Percentiles rank a stretch among this genome's conserved stretches.
These are phyloP conservation scores for Entoloma clypeatum DNA, from an alignment of 1,284 basidiomycete genomes.

Conservation along the genomic window DNA sequence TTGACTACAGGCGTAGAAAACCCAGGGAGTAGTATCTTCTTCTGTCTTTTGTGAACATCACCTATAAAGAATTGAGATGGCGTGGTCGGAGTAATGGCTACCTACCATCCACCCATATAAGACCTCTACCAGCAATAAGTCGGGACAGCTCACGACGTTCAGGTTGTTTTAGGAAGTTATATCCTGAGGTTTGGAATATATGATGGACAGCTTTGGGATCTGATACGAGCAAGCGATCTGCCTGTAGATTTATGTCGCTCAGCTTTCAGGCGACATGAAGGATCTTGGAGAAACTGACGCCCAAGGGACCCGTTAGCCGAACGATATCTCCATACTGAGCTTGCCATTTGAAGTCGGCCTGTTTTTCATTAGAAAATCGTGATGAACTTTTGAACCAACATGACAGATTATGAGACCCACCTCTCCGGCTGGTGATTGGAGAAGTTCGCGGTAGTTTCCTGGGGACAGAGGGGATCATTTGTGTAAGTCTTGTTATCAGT, in stretches of 20 bases:
- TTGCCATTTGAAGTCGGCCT: slow-evolving; percentile 38
- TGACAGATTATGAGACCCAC: slow-evolving; percentile 16
- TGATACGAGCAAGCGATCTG: slow-evolving; percentile 37
- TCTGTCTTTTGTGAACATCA: slow-evolving; percentile 32
- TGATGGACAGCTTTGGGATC: slow-evolving; percentile 43
- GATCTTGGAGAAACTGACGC: slow-evolving; percentile 23
- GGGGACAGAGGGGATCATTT: slow-evolving; percentile 19
- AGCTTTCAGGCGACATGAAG: neutral
- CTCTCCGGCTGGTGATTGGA: slow-evolving; percentile 29
- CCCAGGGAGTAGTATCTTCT: slow-evolving; percentile 36
- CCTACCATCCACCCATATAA: slow-evolving; percentile 31
- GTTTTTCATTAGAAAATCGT: neutral
- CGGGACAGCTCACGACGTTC: slow-evolving; percentile 31
- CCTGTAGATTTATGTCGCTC: slow-evolving; percentile 22
- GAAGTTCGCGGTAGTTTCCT: slow-evolving; percentile 32
- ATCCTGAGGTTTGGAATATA: slow-evolving; percentile 38
- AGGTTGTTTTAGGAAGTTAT: slow-evolving; percentile 33
- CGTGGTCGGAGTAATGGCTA: neutral
- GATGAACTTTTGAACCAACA: neutral
- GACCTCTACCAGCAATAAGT: slow-evolving; percentile 27
- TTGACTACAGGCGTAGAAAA: slow-evolving; percentile 33
- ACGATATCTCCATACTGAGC: slow-evolving; percentile 33
- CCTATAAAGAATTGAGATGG: slow-evolving; percentile 19
- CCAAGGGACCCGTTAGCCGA: slow-evolving; percentile 33
- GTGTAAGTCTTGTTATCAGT: neutral